Conservation (phyloP, 805 yeast genomes). For the Yarrowia sp. region DNA sequence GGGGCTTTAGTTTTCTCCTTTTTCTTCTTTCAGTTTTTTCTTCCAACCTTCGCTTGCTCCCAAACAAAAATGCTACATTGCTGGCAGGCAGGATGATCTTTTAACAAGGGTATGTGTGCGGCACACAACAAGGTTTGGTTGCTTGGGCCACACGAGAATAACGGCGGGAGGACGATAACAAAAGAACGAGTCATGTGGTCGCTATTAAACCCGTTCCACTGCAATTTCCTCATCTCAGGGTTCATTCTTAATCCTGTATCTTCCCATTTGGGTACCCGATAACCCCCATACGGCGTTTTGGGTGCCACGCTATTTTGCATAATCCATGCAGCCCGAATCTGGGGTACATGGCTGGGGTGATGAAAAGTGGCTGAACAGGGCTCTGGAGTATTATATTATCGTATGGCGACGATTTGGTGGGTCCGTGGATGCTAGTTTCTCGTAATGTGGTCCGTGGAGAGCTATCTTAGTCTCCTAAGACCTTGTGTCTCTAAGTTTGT, state of each 20-base stretch:
- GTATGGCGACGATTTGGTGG: too few species aligned
- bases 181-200: background rate
- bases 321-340: slow-evolving; percentile 4
- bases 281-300: background rate
- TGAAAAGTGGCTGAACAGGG: background rate
- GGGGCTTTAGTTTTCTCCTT: background rate
- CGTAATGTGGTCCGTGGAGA: too few species aligned
- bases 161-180: background rate
- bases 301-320: background rate
- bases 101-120: slow-evolving; percentile 7
- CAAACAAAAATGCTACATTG: slow-evolving; percentile 15
- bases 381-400: too few species aligned
- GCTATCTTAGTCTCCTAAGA: too few species aligned
- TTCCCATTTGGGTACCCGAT: background rate
- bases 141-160: background rate
- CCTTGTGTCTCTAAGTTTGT: background rate
- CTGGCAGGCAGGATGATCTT: slow-evolving; percentile 5
- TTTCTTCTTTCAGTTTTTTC: background rate
- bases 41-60: background rate
- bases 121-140: slow-evolving; percentile 5
- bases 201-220: background rate
- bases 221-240: background rate
- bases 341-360: background rate
- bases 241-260: background rate
- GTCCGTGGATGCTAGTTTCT: too few species aligned